Percentiles rank a stretch among this genome's conserved stretches.
These are phyloP conservation scores for Mesotaenium endlicherianum DNA, from an alignment of 139 green algal species.

Conservation along the genomic window DNA sequence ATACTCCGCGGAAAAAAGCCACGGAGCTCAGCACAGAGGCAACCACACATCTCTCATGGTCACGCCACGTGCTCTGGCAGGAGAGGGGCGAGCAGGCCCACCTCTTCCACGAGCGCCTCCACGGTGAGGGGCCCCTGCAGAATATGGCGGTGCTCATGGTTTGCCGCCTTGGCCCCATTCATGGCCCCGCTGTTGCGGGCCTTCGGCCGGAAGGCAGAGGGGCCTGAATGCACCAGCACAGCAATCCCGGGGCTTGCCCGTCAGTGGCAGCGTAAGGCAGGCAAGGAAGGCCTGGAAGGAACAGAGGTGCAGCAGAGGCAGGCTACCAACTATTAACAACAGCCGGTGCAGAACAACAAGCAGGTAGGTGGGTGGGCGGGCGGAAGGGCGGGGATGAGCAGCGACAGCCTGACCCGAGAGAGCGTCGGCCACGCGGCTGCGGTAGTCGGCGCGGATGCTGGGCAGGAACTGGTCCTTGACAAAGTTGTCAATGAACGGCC, in stretches of 20 bases:
- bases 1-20: no score
- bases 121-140: slow-evolving; percentile 33
- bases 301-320: background rate
- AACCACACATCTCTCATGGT: no score
- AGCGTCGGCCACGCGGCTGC: slow-evolving; percentile 28
- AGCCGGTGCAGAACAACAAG: background rate
- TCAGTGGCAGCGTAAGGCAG: no score
- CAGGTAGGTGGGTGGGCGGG: background rate
- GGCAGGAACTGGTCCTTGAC: slow-evolving; percentile 41
- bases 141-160: slow-evolving; percentile 24
- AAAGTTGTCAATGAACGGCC: slow-evolving; percentile 31
- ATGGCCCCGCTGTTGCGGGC: slow-evolving; percentile 11
- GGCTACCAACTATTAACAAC: no score
- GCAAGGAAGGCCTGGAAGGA: no score
- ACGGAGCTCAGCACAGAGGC: no score
- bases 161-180: slow-evolving; percentile 22
- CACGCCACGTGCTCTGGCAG: no score
- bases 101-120: slow-evolving; percentile 26
- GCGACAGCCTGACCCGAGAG: background rate
- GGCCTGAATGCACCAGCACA: no score
- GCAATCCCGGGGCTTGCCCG: no score
- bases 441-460: slow-evolving; percentile 27
- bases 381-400: background rate
- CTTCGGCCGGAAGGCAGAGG: slow-evolving; percentile 23
- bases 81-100: no score